phyloP scores from a whole-genome alignment of 2,329 filamentous ascomycete genomes.

The Scedosporium boydii region DNA sequence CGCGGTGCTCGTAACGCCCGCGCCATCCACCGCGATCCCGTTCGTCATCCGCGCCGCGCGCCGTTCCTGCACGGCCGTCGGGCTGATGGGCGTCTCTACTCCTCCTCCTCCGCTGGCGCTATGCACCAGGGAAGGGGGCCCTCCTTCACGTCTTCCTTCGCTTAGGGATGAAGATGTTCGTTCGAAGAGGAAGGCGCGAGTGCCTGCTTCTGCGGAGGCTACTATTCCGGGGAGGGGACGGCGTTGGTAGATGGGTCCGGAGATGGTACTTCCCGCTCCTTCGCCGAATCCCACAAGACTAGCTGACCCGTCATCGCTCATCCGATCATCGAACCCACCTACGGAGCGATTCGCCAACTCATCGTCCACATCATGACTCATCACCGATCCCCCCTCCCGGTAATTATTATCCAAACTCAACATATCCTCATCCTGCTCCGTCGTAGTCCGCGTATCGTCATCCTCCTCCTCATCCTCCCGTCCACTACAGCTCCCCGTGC shows the following conservation, averaged over 20 bases:
- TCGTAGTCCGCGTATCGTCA: slow-evolving; percentile 33
- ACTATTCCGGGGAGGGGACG: slow-evolving; percentile 31
- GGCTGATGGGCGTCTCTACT: slow-evolving; percentile 27
- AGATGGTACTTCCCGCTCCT: slow-evolving; percentile 77
- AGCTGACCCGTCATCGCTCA: slow-evolving; percentile 77
- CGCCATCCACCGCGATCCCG: slow-evolving; percentile 51
- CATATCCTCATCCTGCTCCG: slow-evolving; percentile 56
- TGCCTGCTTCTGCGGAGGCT: slow-evolving; percentile 18
- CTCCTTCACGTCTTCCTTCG: slow-evolving; percentile 28
- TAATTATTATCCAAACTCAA: slow-evolving; percentile 59
- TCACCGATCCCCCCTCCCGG: slow-evolving; percentile 48
- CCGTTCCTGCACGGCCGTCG: slow-evolving; percentile 39
- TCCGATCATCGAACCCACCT: slow-evolving; percentile 54
- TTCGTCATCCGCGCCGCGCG: slow-evolving; percentile 58
- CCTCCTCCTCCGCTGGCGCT: not conserved
- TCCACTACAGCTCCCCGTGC: slow-evolving; percentile 61
- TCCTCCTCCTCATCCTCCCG: slow-evolving; percentile 40
- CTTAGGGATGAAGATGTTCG: slow-evolving; percentile 43
- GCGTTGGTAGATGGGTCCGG: slow-evolving; percentile 62
- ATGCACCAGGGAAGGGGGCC: slow-evolving; percentile 2
- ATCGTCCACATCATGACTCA: slow-evolving; percentile 48
- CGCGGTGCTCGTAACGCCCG: slow-evolving; percentile 32
- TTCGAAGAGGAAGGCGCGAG: slow-evolving; percentile 31
- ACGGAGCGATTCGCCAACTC: slow-evolving; percentile 35
- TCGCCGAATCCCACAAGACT: slow-evolving; percentile 89